Conservation (phyloP, 2,329 filamentous ascomycete genomes). For the Chaetomium strumarium region DNA sequence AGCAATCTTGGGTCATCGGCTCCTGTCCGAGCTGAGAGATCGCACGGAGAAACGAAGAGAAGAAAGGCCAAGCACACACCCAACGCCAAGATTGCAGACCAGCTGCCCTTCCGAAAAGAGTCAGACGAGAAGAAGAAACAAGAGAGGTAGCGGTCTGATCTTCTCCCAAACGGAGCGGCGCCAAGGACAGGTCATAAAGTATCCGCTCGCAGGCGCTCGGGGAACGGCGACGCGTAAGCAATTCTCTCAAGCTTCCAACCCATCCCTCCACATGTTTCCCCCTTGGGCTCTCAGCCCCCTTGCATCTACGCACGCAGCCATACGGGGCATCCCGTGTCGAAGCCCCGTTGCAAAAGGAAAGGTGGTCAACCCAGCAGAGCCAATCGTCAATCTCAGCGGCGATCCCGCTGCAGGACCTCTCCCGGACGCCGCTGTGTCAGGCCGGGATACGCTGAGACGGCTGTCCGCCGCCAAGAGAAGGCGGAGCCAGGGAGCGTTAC, state of each 20-base stretch:
- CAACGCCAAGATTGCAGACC: constrained; percentile 16
- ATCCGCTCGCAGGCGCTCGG: neutral
- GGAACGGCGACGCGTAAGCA: neutral
- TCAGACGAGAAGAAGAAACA: constrained; percentile 3
- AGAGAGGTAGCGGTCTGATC: constrained; percentile 6
- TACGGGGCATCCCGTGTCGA: neutral
- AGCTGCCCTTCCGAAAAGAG: constrained; percentile 15
- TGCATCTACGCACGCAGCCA: neutral
- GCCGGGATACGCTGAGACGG: too few species aligned
- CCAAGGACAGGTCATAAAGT: constrained; percentile 14
- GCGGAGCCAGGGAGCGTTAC: neutral
- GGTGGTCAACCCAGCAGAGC: neutral
- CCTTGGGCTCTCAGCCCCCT: neutral
- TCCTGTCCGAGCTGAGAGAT: constrained; percentile 8
- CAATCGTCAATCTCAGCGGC: neutral
- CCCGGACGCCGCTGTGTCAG: too few species aligned
- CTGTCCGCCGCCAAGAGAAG: neutral
- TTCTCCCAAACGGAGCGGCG: constrained; percentile 3
- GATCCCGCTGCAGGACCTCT: neutral
- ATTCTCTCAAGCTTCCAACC: neutral
- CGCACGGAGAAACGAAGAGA: neutral
- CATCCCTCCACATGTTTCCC: neutral
- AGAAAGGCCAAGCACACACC: neutral
- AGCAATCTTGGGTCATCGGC: constrained; percentile 1
- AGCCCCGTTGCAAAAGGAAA: neutral